Percentiles rank a stretch among this genome's conserved stretches.
Evolutionary conservation across 2,329 filamentous ascomycete genomes (phyloP).

Genomic region (Plenodomus tracheiphilus): DNA sequence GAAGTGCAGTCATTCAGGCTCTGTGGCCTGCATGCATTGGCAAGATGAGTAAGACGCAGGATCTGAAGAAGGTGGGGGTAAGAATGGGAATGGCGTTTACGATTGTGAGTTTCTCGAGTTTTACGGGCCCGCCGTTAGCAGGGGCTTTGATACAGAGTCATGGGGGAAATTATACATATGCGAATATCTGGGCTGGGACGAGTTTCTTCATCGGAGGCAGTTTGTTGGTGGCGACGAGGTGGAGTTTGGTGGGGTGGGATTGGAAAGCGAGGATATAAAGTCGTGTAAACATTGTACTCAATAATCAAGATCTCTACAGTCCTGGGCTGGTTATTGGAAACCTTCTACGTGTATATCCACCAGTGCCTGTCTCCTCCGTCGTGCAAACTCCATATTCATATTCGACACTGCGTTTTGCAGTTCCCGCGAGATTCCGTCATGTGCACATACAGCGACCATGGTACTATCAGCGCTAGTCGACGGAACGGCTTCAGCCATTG

Average conservation of each 20-base stretch:
- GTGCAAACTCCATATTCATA: conserved; percentile 25
- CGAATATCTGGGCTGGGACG: conserved; percentile 43
- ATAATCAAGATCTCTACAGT: not conserved
- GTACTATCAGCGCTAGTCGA: conserved; percentile 5
- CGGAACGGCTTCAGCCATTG: conserved; percentile 6
- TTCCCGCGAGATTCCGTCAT: conserved; percentile 9
- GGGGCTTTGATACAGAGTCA: conserved; percentile 37
- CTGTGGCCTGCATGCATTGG: conserved; percentile 34
- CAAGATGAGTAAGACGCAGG: conserved; percentile 36
- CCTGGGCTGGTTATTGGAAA: conserved; percentile 6
- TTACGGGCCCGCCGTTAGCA: conserved; percentile 42
- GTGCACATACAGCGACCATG: conserved; percentile 31
- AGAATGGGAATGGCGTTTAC: conserved; percentile 45
- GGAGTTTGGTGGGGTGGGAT: conserved; percentile 33
- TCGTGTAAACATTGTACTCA: not conserved
- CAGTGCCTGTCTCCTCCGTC: conserved; percentile 12
- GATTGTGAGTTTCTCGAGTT: conserved; percentile 39
- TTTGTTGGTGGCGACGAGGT: conserved; percentile 31
- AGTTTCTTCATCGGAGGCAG: conserved; percentile 34
- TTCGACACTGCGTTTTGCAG: conserved; percentile 15
- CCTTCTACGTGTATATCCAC: conserved; percentile 25
- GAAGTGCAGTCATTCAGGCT: conserved; percentile 34
- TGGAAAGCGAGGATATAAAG: conserved; percentile 30
- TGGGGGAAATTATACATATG: conserved; percentile 35
- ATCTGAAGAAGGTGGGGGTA: conserved; percentile 39